Evolutionary conservation across 192 early-diverging fungal species (phyloP).

Genomic region (Podila verticillata): DNA sequence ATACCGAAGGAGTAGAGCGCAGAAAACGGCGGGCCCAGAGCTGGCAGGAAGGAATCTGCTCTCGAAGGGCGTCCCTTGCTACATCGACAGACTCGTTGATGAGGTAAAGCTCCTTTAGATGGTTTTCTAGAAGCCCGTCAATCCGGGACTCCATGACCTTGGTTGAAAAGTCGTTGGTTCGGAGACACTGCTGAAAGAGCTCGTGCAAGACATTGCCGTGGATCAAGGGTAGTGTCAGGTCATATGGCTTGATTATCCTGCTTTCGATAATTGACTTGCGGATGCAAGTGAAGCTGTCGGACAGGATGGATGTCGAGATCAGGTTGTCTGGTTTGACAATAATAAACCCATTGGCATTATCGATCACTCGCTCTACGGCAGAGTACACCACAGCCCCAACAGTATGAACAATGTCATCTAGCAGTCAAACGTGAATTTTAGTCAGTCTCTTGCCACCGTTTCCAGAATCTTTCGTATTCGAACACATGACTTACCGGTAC

Average conservation of each 20-base stretch:
- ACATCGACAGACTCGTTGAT: constrained; percentile 69
- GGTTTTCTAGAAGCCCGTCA: constrained; percentile 57
- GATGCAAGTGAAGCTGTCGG: constrained; percentile 81
- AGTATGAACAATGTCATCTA: constrained; percentile 77
- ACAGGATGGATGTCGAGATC: constrained; percentile 77
- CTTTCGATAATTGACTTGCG: constrained; percentile 83
- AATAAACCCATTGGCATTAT: constrained; percentile 66
- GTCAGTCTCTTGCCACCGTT: too few relatives aligned
- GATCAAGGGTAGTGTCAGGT: constrained; percentile 65
- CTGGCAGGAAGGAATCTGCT: constrained; percentile 62
- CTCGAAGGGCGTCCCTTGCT: constrained; percentile 57
- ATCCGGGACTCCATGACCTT: constrained; percentile 58
- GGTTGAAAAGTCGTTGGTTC: constrained; percentile 67
- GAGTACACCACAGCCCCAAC: constrained; percentile 39
- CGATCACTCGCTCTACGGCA: constrained; percentile 58
- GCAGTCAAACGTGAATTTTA: too few relatives aligned
- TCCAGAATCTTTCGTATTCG: too few relatives aligned
- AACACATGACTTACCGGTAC: constrained; percentile 2
- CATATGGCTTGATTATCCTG: constrained; percentile 57
- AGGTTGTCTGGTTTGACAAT: constrained; percentile 87
- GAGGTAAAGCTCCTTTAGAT: constrained; percentile 76
- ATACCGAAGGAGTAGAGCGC: constrained; percentile 26
- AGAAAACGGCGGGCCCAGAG: constrained; percentile 58
- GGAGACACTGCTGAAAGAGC: constrained; percentile 76
- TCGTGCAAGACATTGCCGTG: constrained; percentile 87